Evolutionary conservation across 345 rosid genomes (phyloP), one percentile per base, ranked within the genome.

Genomic region (Linum lewisii): DNA sequence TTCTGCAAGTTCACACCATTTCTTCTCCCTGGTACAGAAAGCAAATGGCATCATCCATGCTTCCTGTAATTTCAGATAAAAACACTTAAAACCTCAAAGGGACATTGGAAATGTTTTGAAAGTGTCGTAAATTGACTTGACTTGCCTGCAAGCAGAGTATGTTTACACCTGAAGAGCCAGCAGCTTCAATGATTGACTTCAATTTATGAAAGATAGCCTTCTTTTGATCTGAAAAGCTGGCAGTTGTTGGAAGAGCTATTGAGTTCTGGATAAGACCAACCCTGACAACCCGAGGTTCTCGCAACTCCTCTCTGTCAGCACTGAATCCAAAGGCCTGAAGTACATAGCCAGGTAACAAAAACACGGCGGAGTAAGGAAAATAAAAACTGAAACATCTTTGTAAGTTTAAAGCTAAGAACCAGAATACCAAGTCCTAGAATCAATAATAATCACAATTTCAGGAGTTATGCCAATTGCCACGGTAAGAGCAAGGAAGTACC

Each of bases 11-110:
- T 93, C 95, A 69, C 97, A 89, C 97, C 95, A 93, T 59, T 78
- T 85, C 83, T 82, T 89, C 81, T 93, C 99, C 66, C 99, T 69
- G 1, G 99, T 86, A 63, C 99, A 93, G 58, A 89, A 93, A 54
- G 95, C 97, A 79, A 89, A 93, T 4, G 99, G 97, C 95, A 89
- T 89, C 51, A 65, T 89, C 97, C 97, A 93, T 61, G 97, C 97
- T 83, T 93, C 97, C 97, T 92, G 44, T 14, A 52, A n/a, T 3
- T 29, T 42, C 18, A 20, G 4, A 36, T 49, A 56, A 51, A 20
- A 6, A 38, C 7, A 44, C 50, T 50, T 21, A 24, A 38, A 29
- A 29, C 5, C n/a, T 5, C 4, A 52, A 6, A 52, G 56, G 15
- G 20, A 20, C 23, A 24, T 13, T 10, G 23, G 29, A 61, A 55